Evolutionary conservation across 441 rosid genomes (phyloP).

Genomic region (Rhodomyrtus psidioides): DNA sequence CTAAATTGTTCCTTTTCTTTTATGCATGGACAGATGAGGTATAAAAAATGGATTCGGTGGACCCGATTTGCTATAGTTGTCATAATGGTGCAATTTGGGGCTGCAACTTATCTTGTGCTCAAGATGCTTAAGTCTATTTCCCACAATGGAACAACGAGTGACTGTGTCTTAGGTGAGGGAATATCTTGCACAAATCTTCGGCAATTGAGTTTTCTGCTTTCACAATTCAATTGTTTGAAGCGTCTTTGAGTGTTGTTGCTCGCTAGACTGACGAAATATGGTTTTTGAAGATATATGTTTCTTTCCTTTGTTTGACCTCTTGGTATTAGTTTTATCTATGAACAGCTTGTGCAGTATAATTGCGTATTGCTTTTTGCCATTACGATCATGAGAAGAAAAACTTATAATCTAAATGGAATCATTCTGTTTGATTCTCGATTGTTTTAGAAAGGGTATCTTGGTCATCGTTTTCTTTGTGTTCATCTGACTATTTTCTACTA

Average conservation of each 20-base stretch:
- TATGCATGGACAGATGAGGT: constrained; percentile 42
- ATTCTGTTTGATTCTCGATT: not conserved
- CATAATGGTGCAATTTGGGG: constrained; percentile 50
- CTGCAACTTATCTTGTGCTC: constrained; percentile 57
- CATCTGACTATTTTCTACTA: not conserved
- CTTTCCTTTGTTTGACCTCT: not conserved
- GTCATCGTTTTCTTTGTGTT: not conserved
- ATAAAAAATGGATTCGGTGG: constrained; percentile 84
- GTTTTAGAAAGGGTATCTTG: not conserved
- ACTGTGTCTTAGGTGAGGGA: constrained; percentile 53
- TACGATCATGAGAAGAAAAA: not conserved
- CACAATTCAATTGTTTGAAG: not conserved
- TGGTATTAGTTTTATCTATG: not conserved
- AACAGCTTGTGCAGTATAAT: not conserved
- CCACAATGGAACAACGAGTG: constrained; percentile 27
- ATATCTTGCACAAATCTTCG: not conserved
- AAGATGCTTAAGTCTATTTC: constrained; percentile 38
- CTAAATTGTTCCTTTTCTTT: not conserved
- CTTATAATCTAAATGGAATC: not conserved
- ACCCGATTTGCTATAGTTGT: constrained; percentile 49
- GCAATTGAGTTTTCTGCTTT: not conserved
- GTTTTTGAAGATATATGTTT: not conserved
- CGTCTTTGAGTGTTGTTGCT: not conserved
- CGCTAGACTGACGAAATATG: not conserved
- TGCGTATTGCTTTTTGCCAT: not conserved